A percentile compares a stretch with the other conserved stretches of the same genome.
Evolutionary conservation across 1,139 yeast genomes (phyloP).

Genomic region (Scheffersomyces titani): DNA sequence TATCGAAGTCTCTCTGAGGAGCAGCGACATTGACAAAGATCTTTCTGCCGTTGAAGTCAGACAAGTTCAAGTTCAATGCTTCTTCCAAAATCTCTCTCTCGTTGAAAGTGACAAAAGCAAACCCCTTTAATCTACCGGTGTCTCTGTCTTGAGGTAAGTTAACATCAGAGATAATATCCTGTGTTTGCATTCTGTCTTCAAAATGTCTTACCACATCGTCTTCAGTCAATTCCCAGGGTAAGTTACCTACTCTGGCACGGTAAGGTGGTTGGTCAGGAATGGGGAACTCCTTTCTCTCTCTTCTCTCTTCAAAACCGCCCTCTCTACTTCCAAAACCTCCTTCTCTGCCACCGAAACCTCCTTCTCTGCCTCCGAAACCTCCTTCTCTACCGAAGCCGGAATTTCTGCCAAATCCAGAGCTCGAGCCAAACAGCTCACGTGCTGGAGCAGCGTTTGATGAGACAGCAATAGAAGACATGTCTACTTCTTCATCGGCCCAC

Average conservation of each 20-base stretch:
- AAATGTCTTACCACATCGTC: conserved; percentile 66
- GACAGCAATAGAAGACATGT: conserved; percentile 25
- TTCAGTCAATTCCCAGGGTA: conserved; percentile 83
- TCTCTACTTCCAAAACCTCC: conserved; percentile 11
- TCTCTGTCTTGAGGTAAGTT: conserved; percentile 69
- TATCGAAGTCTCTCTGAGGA: conserved; percentile 60
- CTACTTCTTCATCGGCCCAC: conserved; percentile 33
- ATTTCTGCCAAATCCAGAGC: conserved; percentile 2
- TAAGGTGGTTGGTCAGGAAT: conserved; percentile 91
- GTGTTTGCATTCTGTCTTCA: conserved; percentile 56
- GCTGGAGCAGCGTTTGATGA: conserved; percentile 29
- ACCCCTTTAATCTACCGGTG: conserved; percentile 72
- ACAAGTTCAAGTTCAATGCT: conserved; percentile 64
- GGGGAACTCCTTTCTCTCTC: conserved; percentile 69
- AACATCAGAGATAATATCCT: conserved; percentile 56
- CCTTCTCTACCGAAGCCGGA: conserved; percentile 6
- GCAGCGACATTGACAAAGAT: conserved; percentile 90
- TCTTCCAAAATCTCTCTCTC: conserved; percentile 68
- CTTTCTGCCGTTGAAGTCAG: conserved; percentile 72
- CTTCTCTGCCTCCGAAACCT: conserved; percentile 4
- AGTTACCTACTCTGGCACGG: conserved; percentile 83
- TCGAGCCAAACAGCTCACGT: neutral
- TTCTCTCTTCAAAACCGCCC: conserved; percentile 15
- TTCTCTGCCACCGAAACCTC: conserved; percentile 13
- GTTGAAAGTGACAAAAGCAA: conserved; percentile 81